Conservation (phyloP, 169 alveolate species). For the Eimeria maxima region DNA sequence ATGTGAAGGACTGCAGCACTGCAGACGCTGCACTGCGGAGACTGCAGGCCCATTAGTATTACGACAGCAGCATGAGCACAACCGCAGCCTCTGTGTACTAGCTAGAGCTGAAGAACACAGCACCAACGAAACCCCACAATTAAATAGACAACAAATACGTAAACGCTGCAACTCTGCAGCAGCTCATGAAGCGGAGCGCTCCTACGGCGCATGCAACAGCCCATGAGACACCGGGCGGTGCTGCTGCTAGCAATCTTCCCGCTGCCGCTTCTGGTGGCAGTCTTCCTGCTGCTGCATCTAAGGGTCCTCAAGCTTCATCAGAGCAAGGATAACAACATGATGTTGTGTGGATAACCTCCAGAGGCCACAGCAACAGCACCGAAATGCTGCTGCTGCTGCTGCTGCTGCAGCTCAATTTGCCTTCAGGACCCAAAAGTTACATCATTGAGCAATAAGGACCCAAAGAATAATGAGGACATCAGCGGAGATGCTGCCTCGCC, state of each 20-base stretch:
- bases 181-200: neutral
- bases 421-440: slow-evolving; percentile 18
- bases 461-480: neutral
- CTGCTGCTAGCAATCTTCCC: slow-evolving; percentile 26
- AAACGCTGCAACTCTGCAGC: neutral
- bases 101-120: neutral
- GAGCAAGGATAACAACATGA: slow-evolving; percentile 38
- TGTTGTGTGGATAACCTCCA: slow-evolving; percentile 41
- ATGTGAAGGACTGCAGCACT: neutral
- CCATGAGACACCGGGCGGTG: neutral
- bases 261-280: neutral
- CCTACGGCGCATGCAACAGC: neutral
- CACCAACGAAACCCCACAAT: neutral
- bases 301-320: slow-evolving; percentile 21
- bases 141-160: neutral
- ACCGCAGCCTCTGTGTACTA: neutral
- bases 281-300: neutral
- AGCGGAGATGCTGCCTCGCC: neutral
- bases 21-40: neutral
- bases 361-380: neutral
- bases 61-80: neutral
- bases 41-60: no score
- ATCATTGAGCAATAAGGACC: slow-evolving; percentile 16
- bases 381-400: neutral
- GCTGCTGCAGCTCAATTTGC: neutral